A percentile compares a stretch with the other conserved stretches of the same genome.
phyloP scores from a whole-genome alignment of 345 rosid genomes.

The Pistacia vera region DNA sequence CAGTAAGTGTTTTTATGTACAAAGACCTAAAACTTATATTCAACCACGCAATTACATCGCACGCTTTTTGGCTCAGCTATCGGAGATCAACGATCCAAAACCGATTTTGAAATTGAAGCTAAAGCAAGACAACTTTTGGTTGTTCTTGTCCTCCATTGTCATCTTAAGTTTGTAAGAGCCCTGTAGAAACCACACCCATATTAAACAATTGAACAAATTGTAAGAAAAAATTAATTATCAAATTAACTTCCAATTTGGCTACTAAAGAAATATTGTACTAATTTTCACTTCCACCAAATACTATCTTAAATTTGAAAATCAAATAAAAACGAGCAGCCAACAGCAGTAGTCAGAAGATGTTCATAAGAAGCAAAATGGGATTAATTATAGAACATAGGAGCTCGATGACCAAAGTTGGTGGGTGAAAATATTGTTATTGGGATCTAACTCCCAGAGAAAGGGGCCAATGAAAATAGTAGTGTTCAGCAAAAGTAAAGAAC shows the following conservation, averaged over 20 bases:
- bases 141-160: conserved; percentile 45
- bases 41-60: too few species aligned
- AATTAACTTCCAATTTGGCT: not conserved
- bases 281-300: not conserved
- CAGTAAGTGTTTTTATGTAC: not conserved
- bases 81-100: conserved; percentile 21
- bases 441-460: too few species aligned
- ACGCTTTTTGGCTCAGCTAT: conserved; percentile 2
- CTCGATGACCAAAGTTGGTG: not conserved
- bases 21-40: too few species aligned
- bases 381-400: not conserved
- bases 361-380: not conserved
- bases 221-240: not conserved
- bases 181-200: conserved; percentile 31
- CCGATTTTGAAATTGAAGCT: conserved; percentile 56
- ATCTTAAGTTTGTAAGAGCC: conserved; percentile 62
- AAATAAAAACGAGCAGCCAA: not conserved
- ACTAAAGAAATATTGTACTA: not conserved
- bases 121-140: conserved; percentile 54
- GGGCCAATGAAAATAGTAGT: too few species aligned
- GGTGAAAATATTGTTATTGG: too few species aligned
- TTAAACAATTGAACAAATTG: not conserved
- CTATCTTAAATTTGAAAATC: not conserved
- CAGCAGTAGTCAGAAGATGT: not conserved
- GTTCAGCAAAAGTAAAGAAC: not conserved